These are phyloP conservation scores for Penicillium glabrum DNA, from an alignment of 2,329 filamentous ascomycete genomes.

Conservation along the genomic window DNA sequence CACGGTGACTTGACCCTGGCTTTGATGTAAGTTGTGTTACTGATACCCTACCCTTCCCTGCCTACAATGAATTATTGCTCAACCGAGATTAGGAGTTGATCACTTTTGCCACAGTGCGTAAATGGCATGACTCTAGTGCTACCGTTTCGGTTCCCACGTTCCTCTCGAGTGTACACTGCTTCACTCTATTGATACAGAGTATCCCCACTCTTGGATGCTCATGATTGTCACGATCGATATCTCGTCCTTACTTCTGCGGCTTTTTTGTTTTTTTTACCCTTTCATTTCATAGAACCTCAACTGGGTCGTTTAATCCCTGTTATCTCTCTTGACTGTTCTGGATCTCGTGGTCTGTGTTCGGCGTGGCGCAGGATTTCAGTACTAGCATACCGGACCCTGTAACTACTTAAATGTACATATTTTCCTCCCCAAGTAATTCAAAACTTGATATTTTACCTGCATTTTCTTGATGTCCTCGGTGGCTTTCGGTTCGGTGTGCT, in stretches of 20 bases:
- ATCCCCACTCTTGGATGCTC: neutral
- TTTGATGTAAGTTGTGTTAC: constrained; percentile 40
- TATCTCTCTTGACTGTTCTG: neutral
- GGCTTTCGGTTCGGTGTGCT: too few species aligned
- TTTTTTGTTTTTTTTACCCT: neutral
- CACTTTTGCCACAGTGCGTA: constrained; percentile 19
- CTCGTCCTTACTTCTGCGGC: constrained; percentile 4
- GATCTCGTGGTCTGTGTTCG: constrained; percentile 4
- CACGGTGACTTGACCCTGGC: constrained; percentile 63
- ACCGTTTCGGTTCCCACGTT: neutral
- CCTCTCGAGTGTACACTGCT: neutral
- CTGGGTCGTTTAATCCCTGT: neutral
- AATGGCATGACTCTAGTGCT: neutral
- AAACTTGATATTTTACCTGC: neutral
- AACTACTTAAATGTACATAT: constrained; percentile 13
- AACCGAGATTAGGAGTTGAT: constrained; percentile 28
- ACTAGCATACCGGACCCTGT: constrained; percentile 10
- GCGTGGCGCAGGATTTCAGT: constrained; percentile 8
- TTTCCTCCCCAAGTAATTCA: neutral
- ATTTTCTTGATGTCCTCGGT: too few species aligned
- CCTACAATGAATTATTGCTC: constrained; percentile 12
- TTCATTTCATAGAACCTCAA: constrained; percentile 11
- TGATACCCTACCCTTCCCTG: constrained; percentile 1
- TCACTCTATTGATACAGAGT: neutral
- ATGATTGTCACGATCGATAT: constrained; percentile 18